These are phyloP conservation scores for Clavispora asparagi DNA, from an alignment of 805 yeast genomes.

Conservation along the genomic window DNA sequence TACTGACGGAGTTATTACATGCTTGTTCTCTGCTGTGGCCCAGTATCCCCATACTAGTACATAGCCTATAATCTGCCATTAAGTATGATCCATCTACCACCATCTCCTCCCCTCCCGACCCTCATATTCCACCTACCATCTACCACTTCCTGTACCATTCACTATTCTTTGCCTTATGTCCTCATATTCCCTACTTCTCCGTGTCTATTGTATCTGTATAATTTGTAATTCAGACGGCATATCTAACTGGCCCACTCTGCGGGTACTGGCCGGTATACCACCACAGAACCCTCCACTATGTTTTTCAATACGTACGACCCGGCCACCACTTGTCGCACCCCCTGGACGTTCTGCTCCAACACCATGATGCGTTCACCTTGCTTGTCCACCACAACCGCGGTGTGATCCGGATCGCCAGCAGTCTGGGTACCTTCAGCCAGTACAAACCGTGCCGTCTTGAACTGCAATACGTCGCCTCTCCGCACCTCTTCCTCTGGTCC, in stretches of 20 bases:
- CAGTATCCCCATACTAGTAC: too few species aligned
- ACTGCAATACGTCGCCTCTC: conserved; percentile 56
- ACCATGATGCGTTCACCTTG: conserved; percentile 27
- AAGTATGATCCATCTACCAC: too few species aligned
- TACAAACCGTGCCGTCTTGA: conserved; percentile 35
- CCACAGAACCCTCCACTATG: conserved; percentile 38
- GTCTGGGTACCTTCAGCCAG: conserved; percentile 28
- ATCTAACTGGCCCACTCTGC: conserved; percentile 33
- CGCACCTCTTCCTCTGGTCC: conserved; percentile 35
- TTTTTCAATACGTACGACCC: conserved; percentile 35
- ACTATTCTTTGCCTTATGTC: too few species aligned
- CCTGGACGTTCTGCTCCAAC: conserved; percentile 48
- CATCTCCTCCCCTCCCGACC: too few species aligned
- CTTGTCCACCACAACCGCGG: conserved; percentile 31
- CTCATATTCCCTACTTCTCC: too few species aligned
- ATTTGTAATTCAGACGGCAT: too few species aligned
- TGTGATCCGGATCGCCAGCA: conserved; percentile 53
- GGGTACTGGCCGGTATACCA: conserved; percentile 45
- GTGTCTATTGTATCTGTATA: too few species aligned
- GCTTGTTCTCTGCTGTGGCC: too few species aligned
- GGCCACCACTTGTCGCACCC: conserved; percentile 33
- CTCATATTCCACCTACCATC: too few species aligned
- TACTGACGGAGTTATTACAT: too few species aligned
- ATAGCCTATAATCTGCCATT: too few species aligned
- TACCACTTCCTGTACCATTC: too few species aligned